These are phyloP conservation scores for Backusella macrospora DNA, from an alignment of 192 early-diverging fungal species.

Conservation along the genomic window DNA sequence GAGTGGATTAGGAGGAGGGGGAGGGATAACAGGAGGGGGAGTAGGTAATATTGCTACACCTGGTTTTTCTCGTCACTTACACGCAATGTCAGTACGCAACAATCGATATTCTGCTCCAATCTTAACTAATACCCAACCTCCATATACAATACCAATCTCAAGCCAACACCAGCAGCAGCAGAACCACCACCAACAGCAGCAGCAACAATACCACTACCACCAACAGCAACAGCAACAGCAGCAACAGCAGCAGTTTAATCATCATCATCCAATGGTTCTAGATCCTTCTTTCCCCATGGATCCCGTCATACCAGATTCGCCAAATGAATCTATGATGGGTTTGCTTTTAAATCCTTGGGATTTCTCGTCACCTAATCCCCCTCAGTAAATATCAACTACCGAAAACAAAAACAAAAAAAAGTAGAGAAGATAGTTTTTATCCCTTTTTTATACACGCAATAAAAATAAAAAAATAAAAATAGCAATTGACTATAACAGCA, in stretches of 20 bases:
- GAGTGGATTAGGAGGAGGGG: no score
- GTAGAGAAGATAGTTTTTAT: no score
- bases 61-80: background rate
- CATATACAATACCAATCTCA: constrained; percentile 16
- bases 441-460: no score
- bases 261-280: constrained; percentile 19
- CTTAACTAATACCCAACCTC: constrained; percentile 13
- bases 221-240: constrained; percentile 7
- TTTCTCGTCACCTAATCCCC: background rate
- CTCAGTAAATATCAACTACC: background rate
- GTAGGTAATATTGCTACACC: background rate
- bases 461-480: no score
- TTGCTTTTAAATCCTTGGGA: constrained; percentile 19
- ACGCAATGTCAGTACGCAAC: constrained; percentile 26
- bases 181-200: constrained; percentile 2
- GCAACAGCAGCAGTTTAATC: background rate
- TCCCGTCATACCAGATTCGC: constrained; percentile 17
- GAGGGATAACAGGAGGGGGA: no score
- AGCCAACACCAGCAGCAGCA: background rate
- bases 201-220: background rate
- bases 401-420: constrained; percentile 4
- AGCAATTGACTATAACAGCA: no score
- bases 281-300: constrained; percentile 21
- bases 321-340: constrained; percentile 33
- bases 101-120: constrained; percentile 10